phyloP scores from a whole-genome alignment of 129 eudicot genomes.

The Erigeron canadensis region DNA sequence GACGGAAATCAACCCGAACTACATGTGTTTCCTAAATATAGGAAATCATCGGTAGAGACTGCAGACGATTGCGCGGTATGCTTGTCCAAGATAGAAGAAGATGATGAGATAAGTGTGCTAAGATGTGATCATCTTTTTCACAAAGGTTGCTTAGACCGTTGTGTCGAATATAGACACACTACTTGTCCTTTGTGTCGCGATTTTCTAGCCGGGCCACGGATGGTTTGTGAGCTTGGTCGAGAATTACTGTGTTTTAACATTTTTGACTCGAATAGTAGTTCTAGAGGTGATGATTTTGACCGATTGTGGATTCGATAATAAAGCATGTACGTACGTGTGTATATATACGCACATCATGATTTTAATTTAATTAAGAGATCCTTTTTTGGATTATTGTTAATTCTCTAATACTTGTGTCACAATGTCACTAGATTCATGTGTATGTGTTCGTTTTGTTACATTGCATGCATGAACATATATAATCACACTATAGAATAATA shows the following conservation, averaged over 20 bases:
- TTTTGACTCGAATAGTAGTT: neutral
- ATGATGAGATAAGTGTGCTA: constrained; percentile 26
- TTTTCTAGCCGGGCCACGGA: constrained; percentile 20
- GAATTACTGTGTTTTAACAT: constrained; percentile 4
- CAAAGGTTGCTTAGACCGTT: constrained; percentile 38
- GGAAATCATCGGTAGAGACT: neutral
- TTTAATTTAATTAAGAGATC: neutral
- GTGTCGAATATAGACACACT: constrained; percentile 21
- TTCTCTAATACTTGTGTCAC: neutral
- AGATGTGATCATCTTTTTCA: constrained; percentile 36
- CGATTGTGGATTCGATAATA: constrained; percentile 20
- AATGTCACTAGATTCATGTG: too few species aligned
- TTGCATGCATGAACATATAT: too few species aligned
- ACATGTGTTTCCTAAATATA: constrained; percentile 1
- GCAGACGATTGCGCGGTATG: constrained; percentile 36
- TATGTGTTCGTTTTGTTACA: too few species aligned
- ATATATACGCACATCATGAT: neutral
- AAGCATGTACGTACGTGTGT: neutral
- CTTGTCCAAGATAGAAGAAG: constrained; percentile 31
- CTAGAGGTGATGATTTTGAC: constrained; percentile 18
- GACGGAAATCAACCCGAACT: neutral
- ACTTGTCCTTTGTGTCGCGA: constrained; percentile 40
- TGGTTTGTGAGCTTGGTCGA: constrained; percentile 26
- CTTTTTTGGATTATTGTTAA: neutral
- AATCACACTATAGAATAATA: too few species aligned